These are phyloP conservation scores for Aspergillus sp. DNA, from an alignment of 2,329 filamentous ascomycete species.

Conservation along the genomic window DNA sequence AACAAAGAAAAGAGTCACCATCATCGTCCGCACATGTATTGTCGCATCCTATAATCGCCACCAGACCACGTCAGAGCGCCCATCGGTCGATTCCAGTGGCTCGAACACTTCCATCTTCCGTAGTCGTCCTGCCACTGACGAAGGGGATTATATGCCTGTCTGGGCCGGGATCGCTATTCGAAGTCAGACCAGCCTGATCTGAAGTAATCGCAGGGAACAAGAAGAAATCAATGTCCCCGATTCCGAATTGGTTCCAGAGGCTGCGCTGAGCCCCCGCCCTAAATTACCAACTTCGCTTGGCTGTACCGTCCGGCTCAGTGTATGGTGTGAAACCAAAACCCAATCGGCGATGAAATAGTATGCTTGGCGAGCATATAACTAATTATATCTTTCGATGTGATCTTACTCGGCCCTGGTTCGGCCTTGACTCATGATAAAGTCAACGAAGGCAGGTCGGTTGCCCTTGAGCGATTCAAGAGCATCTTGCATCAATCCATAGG, in stretches of 20 bases:
- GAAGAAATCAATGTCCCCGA: not conserved
- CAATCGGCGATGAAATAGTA: not conserved
- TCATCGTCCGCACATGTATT: not conserved
- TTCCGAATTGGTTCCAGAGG: not conserved
- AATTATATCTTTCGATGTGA: constrained; percentile 16
- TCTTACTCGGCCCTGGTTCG: constrained; percentile 30
- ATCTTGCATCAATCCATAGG: constrained; percentile 83
- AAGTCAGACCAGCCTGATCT: not conserved
- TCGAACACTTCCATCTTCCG: not conserved
- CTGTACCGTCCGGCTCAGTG: constrained; percentile 7
- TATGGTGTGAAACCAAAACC: not conserved
- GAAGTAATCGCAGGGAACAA: constrained; percentile 3
- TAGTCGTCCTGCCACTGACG: not conserved
- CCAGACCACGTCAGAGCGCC: not conserved
- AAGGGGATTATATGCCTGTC: not conserved
- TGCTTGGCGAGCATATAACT: constrained; percentile 3
- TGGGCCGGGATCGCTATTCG: not conserved
- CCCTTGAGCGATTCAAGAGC: constrained; percentile 69
- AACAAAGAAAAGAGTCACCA: not conserved
- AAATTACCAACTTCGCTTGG: not conserved
- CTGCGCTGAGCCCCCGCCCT: not conserved
- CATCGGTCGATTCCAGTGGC: not conserved
- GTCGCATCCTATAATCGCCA: not conserved
- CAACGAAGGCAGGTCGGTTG: constrained; percentile 74
- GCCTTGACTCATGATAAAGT: constrained; percentile 62